Percentiles rank a stretch among this genome's conserved stretches.
Conservation (phyloP, 2,329 filamentous ascomycete species). For the Daldinia eschscholtzii region DNA sequence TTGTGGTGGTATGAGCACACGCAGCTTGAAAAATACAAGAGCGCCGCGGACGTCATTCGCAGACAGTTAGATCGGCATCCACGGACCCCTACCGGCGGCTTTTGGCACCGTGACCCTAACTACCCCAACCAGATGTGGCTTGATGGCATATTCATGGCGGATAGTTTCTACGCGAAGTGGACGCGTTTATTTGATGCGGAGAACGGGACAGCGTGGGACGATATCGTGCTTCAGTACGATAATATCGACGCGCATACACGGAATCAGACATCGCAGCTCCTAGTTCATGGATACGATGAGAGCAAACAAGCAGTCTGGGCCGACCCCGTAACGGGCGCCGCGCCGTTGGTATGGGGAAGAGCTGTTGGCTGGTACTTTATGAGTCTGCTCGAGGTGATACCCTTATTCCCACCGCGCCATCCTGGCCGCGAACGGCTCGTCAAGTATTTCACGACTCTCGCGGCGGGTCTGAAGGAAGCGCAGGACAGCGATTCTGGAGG, state of each 20-base stretch:
- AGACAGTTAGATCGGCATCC: slow-evolving; percentile 62
- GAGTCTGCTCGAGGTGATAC: slow-evolving; percentile 62
- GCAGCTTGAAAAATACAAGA: slow-evolving; percentile 61
- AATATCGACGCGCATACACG: slow-evolving; percentile 58
- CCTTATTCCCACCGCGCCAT: slow-evolving; percentile 56
- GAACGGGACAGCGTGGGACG: slow-evolving; percentile 59
- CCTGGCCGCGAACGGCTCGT: slow-evolving; percentile 55
- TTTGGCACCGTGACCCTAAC: slow-evolving; percentile 64
- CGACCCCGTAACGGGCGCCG: slow-evolving; percentile 60
- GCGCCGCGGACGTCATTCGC: slow-evolving; percentile 61
- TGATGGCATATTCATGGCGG: slow-evolving; percentile 67
- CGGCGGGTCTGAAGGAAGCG: slow-evolving; percentile 57
- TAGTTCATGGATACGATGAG: slow-evolving; percentile 66
- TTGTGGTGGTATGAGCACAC: slow-evolving; percentile 64
- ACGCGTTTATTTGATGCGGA: slow-evolving; percentile 54
- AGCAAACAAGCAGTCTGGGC: slow-evolving; percentile 63
- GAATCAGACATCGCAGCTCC: slow-evolving; percentile 56
- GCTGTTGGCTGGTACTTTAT: slow-evolving; percentile 65
- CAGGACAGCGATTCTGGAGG: slow-evolving; percentile 61
- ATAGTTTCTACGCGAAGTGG: slow-evolving; percentile 59
- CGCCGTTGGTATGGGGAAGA: slow-evolving; percentile 65
- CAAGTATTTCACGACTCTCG: slow-evolving; percentile 57
- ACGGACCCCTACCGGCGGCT: slow-evolving; percentile 63
- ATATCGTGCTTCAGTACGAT: slow-evolving; percentile 59
- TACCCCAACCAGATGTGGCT: slow-evolving; percentile 66